Evolutionary conservation across 2,329 filamentous ascomycete species (phyloP), one percentile per base, ranked within the genome.

Genomic region (Fusarium luffae): DNA sequence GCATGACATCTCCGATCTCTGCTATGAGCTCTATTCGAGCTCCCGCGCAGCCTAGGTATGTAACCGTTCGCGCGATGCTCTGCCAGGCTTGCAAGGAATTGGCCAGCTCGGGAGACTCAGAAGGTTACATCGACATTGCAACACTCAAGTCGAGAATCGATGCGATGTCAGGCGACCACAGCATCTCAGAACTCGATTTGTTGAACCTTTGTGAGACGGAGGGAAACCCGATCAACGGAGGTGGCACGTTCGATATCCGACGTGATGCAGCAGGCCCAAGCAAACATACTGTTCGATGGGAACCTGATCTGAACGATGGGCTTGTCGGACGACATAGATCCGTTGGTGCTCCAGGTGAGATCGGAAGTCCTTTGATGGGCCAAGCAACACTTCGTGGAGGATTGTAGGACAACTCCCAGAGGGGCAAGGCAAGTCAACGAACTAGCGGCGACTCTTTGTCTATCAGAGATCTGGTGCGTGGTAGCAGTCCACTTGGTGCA

Each of bases 151-250:
- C 90, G 12, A 85, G 88, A 57, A 84, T 92, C 30, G 89, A 90
- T 56, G 84, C 84, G 56, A 87, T 90, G 61, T 75, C 76, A 9
- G 78, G 77, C n/a, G 79, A 81, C 12, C 49, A 70, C 14, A 74
- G 50, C 54, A 74, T 80, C 32, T 74, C 84, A 69, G 79, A 89
- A 83, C 75, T 85, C 27, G 94, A 98, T 74, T 85, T 98, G 73
- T 85, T 95, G 41, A 89, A 92, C 60, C 91, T 97, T 62, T 96
- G 93, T 78, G 95, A 98, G 74, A 97, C 95, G 1, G 93, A 97
- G 77, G 96, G 96, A 60, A 97, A 92, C 74, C 78, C 83, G 4
- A 89, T 90, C 63, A 98, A 98, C 74, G 96, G 96, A 47, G 95
- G 95, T 46, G 96, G 96, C n/a, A 91, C 87, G 27, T 97, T 99